Evolutionary conservation across 257 asterid genomes (phyloP), one percentile per base, ranked within the genome.

Genomic region (Forsythia viridissima): DNA sequence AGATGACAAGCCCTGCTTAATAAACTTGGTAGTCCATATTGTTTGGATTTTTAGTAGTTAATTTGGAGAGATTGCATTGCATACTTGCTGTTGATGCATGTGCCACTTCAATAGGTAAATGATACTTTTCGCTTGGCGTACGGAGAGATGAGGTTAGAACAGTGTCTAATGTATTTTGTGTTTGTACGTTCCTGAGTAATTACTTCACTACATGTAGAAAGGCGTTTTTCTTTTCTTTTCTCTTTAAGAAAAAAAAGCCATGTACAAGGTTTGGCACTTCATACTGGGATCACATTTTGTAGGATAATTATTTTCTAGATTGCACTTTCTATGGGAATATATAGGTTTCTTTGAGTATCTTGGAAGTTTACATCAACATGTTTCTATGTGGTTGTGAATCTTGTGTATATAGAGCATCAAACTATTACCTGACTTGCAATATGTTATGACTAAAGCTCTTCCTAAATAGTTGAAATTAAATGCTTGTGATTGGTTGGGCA

Each of bases 391-490:
- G 74, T 55, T 61, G 24, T 72, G 15, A 75, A 16, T 72, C 42
- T 75, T 75, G 71, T 75, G 71, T 79, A 37, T 10, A 41, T 21
- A 1, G 76, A 76, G 73, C 43, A 65, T 69, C 72, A 30, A 72
- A 77, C 38, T 59, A 52, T 16, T 30, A 16, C 21, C 61, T 51
- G 40, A 21, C 65, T 40, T 70, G 68, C 83, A 30, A 43, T 76
- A 71, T 72, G 42, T 75, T 72, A 8, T 16, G 21, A 63, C 73
- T 52, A 41, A 21, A 79, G 16, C 55, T 42, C 67, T 82, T 42
- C 30, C 39, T 8, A 36, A 43, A 69, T 52, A 73, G 41, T 24
- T n/a, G 21, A 51, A 66, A 6, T 55, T 39, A 21, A 46, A 24
- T 38, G 40, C 16, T 72, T 74, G 46, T 38, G 2, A 9, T 51